Evolutionary conservation across 1,284 basidiomycete genomes (phyloP).

Genomic region (Fistulinella cinereoalba): DNA sequence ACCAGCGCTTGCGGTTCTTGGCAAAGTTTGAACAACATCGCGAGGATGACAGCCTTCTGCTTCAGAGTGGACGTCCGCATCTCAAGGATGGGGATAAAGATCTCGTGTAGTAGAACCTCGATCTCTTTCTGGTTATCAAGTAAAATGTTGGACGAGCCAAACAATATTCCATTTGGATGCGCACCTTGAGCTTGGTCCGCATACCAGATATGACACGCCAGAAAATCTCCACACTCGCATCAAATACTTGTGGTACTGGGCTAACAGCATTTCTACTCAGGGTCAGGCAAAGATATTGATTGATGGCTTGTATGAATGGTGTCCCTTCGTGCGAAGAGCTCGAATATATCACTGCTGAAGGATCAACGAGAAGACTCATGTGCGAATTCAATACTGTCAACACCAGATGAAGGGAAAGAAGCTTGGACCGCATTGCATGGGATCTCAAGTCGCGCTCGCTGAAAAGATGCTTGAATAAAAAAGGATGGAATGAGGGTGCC

Average conservation of each 20-base stretch:
- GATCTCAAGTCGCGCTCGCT: slow-evolving; percentile 93
- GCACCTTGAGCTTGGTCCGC: slow-evolving; percentile 92
- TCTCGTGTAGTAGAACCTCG: slow-evolving; percentile 96
- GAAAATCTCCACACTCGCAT: slow-evolving; percentile 97
- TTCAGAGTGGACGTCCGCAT: slow-evolving; percentile 96
- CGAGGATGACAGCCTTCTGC: slow-evolving; percentile 89
- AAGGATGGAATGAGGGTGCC: neutral
- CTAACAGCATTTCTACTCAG: slow-evolving; percentile 95
- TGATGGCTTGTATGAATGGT: slow-evolving; percentile 87
- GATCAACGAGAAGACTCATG: slow-evolving; percentile 85
- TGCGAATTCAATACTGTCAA: slow-evolving; percentile 91
- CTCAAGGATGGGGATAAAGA: slow-evolving; percentile 98
- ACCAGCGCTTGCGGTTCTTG: slow-evolving; percentile 96
- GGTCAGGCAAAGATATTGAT: slow-evolving; percentile 92
- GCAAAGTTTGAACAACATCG: slow-evolving; percentile 82
- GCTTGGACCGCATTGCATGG: slow-evolving; percentile 93
- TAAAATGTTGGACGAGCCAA: slow-evolving; percentile 2
- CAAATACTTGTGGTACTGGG: slow-evolving; percentile 95
- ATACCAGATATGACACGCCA: slow-evolving; percentile 94
- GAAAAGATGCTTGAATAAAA: slow-evolving; percentile 12
- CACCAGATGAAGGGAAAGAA: slow-evolving; percentile 90
- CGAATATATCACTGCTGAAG: slow-evolving; percentile 84
- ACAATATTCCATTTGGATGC: slow-evolving; percentile 1
- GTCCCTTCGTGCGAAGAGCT: slow-evolving; percentile 83
- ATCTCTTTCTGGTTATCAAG: slow-evolving; percentile 84